Conservation (phyloP, 2,329 filamentous ascomycete genomes). For the Ascochyta lentis region DNA sequence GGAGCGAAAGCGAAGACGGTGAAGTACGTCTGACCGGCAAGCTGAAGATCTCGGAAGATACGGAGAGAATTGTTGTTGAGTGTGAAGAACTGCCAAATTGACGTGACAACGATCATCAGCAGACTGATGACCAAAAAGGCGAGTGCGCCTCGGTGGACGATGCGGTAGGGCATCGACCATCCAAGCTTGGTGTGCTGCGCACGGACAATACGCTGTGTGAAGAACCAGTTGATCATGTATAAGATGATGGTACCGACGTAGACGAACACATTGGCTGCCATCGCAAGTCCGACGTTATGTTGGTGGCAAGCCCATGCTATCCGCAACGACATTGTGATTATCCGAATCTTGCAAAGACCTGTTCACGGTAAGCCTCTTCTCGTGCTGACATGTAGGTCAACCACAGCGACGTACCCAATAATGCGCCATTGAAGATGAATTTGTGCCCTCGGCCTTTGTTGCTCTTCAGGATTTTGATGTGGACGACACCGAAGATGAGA, state of each 20-base stretch:
- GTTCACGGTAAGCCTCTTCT: conserved; percentile 15
- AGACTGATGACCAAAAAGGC: conserved; percentile 65
- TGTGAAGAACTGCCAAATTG: conserved; percentile 73
- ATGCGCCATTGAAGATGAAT: conserved; percentile 52
- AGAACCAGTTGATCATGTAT: conserved; percentile 79
- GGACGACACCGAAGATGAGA: conserved; percentile 47
- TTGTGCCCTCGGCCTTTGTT: conserved; percentile 52
- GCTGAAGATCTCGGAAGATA: conserved; percentile 68
- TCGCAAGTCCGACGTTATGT: conserved; percentile 57
- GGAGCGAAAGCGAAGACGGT: conserved; percentile 72
- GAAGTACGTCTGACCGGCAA: conserved; percentile 69
- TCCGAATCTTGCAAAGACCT: conserved; percentile 54
- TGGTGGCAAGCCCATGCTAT: conserved; percentile 47
- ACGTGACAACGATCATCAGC: conserved; percentile 69
- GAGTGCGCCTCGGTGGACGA: conserved; percentile 58
- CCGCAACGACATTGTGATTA: conserved; percentile 52
- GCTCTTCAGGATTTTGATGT: conserved; percentile 51
- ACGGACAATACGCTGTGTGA: conserved; percentile 76
- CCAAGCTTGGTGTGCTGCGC: conserved; percentile 74
- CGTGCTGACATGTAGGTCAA: too few species aligned
- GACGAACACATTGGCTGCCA: conserved; percentile 72
- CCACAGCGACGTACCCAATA: conserved; percentile 46
- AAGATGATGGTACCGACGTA: conserved; percentile 78
- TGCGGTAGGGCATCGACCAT: conserved; percentile 65
- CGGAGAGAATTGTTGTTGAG: conserved; percentile 58